Conservation (phyloP, 768 basidiomycete genomes). For the Lactifluus volemus region DNA sequence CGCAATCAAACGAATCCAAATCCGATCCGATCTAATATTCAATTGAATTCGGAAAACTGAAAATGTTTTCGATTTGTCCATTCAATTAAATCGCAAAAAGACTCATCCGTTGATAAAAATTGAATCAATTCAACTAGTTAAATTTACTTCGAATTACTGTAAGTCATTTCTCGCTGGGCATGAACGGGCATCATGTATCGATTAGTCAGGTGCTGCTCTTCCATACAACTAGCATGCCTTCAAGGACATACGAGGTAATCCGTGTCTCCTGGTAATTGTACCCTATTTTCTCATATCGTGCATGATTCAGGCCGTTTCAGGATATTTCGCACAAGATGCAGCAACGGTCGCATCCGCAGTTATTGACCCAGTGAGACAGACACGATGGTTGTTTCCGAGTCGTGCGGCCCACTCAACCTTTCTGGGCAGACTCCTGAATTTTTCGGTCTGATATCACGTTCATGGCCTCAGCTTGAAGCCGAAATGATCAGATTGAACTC, state of each 20-base stretch:
- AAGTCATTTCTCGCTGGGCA: no score
- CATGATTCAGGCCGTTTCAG: slow-evolving; percentile 7
- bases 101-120: no score
- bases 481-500: neutral
- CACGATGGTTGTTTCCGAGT: neutral
- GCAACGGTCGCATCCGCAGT: neutral
- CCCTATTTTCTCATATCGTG: neutral
- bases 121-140: no score
- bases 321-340: slow-evolving; percentile 12
- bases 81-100: no score
- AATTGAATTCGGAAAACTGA: no score
- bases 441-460: slow-evolving; percentile 9
- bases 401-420: neutral
- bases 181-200: no score
- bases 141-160: no score
- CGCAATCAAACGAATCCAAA: no score
- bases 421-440: slow-evolving; percentile 6
- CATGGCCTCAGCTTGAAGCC: slow-evolving; percentile 3
- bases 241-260: slow-evolving; percentile 6
- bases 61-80: no score
- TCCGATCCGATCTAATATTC: no score
- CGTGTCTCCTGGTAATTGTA: neutral
- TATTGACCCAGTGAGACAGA: slow-evolving; percentile 9
- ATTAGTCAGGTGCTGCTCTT: neutral
- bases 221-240: neutral